phyloP scores from a whole-genome alignment of 2,329 filamentous ascomycete genomes.

The Peltaster fructicola region DNA sequence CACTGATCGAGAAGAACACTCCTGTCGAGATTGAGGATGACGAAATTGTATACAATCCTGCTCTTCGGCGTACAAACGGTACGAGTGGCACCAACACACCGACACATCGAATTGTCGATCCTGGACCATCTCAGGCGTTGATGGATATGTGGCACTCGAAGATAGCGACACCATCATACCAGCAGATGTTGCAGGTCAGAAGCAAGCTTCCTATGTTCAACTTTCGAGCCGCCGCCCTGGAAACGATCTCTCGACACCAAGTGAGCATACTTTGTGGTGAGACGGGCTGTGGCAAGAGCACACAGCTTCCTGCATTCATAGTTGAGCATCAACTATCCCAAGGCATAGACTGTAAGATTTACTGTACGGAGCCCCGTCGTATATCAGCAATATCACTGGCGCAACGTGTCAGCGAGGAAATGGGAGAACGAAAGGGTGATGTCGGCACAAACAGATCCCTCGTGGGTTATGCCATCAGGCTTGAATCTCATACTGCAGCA shows the following conservation, averaged over 20 bases:
- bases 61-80: conserved; percentile 35
- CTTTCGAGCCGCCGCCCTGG: conserved; percentile 62
- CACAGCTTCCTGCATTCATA: conserved; percentile 87
- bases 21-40: conserved; percentile 41
- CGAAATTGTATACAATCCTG: conserved; percentile 52
- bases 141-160: conserved; percentile 36
- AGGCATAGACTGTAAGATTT: conserved; percentile 75
- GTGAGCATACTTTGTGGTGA: conserved; percentile 91
- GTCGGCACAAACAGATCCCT: conserved; percentile 69
- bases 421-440: conserved; percentile 70
- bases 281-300: conserved; percentile 94
- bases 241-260: conserved; percentile 60
- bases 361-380: conserved; percentile 84
- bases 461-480: conserved; percentile 82
- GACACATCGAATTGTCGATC: conserved; percentile 6
- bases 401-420: conserved; percentile 79
- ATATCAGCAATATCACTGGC: conserved; percentile 94
- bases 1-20: conserved; percentile 37
- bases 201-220: conserved; percentile 78
- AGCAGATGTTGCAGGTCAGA: conserved; percentile 60
- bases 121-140: conserved; percentile 22
- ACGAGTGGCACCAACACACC: conserved; percentile 18
- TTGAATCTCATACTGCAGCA: conserved; percentile 71
- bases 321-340: conserved; percentile 72
- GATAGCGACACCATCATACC: conserved; percentile 38